Base-by-base conservation (phyloP, 2,329 filamentous ascomycete genomes). In the Epichloe scottii region DNA sequence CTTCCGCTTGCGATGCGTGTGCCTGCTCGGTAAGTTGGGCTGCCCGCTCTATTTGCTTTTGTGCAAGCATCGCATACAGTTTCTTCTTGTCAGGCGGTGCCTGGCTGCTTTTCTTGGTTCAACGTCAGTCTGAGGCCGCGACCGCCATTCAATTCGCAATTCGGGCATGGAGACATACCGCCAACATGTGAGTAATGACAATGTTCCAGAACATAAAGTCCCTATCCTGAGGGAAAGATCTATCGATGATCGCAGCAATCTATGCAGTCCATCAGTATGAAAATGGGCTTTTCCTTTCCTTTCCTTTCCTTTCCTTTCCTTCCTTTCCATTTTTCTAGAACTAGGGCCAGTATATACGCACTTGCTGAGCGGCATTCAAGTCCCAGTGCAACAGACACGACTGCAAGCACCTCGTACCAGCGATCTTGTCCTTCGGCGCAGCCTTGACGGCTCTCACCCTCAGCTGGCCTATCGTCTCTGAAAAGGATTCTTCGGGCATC, bases 311-410 rank as follows among this genome's bases (percentile, higher is more conserved):
- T 44, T 12, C 6, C 23, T 17, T 10, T 17, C 11, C 4, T 15
- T 5, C 6, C 0, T 23, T 43, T 14, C 35, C 35, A 4, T 38
- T 14, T 38, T 38, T 6, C 35, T 38, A 38, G 14, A 38, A 38
- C 7, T 8, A n/a, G 15, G 21, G 11, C 21, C 14, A 3, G 39
- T n/a, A 8, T 19, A 8, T 19, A 37, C 62, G 53, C 63, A 79
- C 76, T 67, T 78, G 75, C 60, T 81, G 78, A 2, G 77, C 76
- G 57, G 75, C 77, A 51, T 70, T 66, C 50, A 80, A 68, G 56
- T 82, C 78, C 69, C 75, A 78, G 49, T 76, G 68, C 54, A 73
- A 63, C 50, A 81, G 58, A 55, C 78, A 81, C 8, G 73, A 70
- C 56, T 76, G 70, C 43, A 81, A 64, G 52, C 73, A 79, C 42